Base-by-base conservation (phyloP, 2,329 filamentous ascomycete species). In the Dactylellina drechsleri region DNA sequence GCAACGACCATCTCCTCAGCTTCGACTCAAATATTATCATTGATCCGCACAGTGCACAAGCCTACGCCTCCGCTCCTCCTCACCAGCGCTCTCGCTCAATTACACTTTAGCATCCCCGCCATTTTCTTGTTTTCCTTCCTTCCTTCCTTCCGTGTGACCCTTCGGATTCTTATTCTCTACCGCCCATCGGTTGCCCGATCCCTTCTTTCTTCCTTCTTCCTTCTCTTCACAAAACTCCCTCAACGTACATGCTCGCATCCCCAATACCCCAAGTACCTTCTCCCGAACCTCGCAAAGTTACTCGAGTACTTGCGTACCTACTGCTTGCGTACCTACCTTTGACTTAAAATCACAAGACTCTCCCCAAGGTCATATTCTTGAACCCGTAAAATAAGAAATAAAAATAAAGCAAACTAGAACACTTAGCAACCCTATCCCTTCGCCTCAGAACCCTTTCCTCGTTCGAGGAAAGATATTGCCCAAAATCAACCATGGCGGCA, bases 401-500 rank as follows among this genome's bases (percentile, higher is more conserved):
- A 2, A 23, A 23, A 4, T 23, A 23, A 23, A 23, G 4, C 23
- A 23, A 4, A 4, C 23, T 4, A 23, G 1, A 47, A 18, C 13
- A 47, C 13, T 47, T 15, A 47, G 13, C 13, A n/a, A 47, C 43
- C 43, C 13, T 15, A 47, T n/a, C 13, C 1, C 31, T 36, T 36
- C 31, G 31, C 10, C 31, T 36, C 23, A 23, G 6, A 47, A 47
- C 2, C 4, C 23, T 18, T 47, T 47, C 16, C 16, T 15, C 16
- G 43, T 15, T 16, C 18, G 40, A 43, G 15, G 7, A 15, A 43
- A 15, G n/a, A 6, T 1, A 5, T 20, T 23, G 5, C 47, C 16
- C 16, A 23, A 6, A 5, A 6, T 12, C 40, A 45, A 61, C 8
- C 1, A 73, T 73, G 68, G 66, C 68, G 4, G 26, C 60, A 4